phyloP scores from a whole-genome alignment of 2,329 filamentous ascomycete species.

The Aurifilum marmelostoma region DNA sequence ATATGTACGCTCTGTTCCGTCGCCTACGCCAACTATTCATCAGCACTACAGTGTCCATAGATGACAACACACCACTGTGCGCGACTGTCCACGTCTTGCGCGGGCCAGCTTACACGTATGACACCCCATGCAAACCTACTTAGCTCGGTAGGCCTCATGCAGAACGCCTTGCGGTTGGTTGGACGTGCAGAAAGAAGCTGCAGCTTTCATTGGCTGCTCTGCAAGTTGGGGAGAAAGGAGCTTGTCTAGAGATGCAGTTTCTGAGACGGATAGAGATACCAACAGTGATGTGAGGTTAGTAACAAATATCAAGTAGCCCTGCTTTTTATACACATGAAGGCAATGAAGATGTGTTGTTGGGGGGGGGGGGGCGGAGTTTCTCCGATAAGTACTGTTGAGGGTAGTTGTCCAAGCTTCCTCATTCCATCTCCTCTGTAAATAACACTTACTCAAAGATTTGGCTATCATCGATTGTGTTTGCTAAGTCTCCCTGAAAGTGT shows the following conservation, averaged over 20 bases:
- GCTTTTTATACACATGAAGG: background rate
- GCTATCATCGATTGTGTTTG: too few relatives aligned
- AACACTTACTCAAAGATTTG: too few relatives aligned
- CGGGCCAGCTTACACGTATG: background rate
- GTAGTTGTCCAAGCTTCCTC: background rate
- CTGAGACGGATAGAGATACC: background rate
- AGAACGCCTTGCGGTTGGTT: constrained; percentile 8
- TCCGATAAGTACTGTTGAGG: background rate
- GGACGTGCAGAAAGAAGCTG: background rate
- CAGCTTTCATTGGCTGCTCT: constrained; percentile 1
- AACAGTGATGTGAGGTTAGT: background rate
- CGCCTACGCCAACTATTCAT: too few relatives aligned
- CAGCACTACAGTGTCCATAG: background rate
- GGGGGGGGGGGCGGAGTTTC: too few relatives aligned
- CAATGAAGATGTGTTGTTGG: too few relatives aligned
- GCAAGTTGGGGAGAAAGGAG: background rate
- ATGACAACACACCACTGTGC: background rate
- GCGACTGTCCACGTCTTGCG: background rate
- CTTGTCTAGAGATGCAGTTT: background rate
- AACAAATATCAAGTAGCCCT: background rate
- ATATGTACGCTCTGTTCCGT: background rate
- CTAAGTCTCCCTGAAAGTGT: too few relatives aligned
- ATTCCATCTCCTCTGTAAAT: too few relatives aligned
- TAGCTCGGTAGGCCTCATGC: constrained; percentile 1
- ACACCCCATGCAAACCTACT: constrained; percentile 1